These are phyloP conservation scores for Botryotinia narcissicola DNA, from an alignment of 2,329 filamentous ascomycete species.

Conservation along the genomic window DNA sequence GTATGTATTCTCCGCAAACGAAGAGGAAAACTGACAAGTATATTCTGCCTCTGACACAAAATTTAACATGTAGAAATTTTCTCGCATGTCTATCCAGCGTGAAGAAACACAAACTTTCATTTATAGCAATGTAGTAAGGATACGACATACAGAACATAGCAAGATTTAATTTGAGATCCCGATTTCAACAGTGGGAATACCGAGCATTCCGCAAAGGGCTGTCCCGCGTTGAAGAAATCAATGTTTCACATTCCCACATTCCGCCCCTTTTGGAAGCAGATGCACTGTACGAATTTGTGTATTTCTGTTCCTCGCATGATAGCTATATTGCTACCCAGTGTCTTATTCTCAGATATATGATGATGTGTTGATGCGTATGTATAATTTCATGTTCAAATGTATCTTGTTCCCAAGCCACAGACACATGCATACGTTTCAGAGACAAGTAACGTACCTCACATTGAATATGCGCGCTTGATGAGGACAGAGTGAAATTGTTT, in stretches of 20 bases:
- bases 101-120: not conserved
- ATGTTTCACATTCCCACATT: not conserved
- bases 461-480: not conserved
- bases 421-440: not conserved
- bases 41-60: not conserved
- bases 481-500: not conserved
- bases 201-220: not conserved
- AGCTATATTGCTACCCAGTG: not conserved
- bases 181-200: not conserved
- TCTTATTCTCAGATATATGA: not conserved
- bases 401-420: not conserved
- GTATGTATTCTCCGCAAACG: no score
- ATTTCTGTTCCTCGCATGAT: not conserved
- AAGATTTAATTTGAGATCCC: not conserved
- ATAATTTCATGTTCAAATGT: not conserved
- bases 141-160: not conserved
- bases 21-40: not conserved
- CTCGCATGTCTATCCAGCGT: not conserved
- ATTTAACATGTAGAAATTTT: not conserved
- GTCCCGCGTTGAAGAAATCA: not conserved
- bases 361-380: not conserved
- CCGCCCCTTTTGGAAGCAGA: not conserved
- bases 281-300: not conserved
- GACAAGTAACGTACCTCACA: not conserved
- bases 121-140: not conserved